Evolutionary conservation across 805 yeast species (phyloP).

Genomic region (Zygosaccharomyces pseudorouxii): DNA sequence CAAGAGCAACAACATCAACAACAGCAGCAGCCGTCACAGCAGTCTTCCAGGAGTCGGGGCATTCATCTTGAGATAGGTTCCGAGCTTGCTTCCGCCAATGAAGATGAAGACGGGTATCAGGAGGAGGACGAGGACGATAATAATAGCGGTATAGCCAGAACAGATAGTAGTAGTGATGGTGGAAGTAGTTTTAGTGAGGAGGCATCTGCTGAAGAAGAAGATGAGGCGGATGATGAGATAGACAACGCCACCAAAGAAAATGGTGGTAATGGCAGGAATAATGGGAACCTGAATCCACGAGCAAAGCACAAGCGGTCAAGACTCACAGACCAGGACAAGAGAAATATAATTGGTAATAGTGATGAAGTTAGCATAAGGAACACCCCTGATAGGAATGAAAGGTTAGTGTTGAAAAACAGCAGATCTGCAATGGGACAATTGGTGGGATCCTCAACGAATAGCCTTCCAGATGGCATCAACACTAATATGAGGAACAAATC

Average conservation of each 20-base stretch:
- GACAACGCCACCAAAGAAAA: constrained; percentile 6
- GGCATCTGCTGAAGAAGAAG: constrained; percentile 16
- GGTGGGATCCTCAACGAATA: not conserved
- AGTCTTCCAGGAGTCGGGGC: not conserved
- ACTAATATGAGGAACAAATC: not conserved
- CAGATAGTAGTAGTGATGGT: constrained; percentile 4
- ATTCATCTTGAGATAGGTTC: constrained; percentile 14
- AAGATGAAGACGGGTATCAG: constrained; percentile 17
- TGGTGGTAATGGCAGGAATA: not conserved
- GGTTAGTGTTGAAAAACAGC: constrained; percentile 7
- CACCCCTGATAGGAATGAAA: constrained; percentile 1
- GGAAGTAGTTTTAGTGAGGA: constrained; percentile 15
- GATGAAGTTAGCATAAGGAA: not conserved
- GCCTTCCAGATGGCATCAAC: not conserved
- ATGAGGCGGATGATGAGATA: constrained; percentile 15
- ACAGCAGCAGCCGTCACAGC: constrained; percentile 2
- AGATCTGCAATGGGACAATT: not conserved
- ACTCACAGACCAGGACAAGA: not conserved
- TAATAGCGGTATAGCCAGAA: not conserved
- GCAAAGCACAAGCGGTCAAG: constrained; percentile 1
- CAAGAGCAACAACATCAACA: not conserved
- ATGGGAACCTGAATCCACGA: not conserved
- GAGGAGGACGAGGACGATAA: constrained; percentile 18
- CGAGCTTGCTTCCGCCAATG: constrained; percentile 10
- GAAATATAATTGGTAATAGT: not conserved